Evolutionary conservation across 495 filamentous ascomycete genomes (phyloP), one percentile per base, ranked within the genome.

Genomic region (Xylaria scruposa): DNA sequence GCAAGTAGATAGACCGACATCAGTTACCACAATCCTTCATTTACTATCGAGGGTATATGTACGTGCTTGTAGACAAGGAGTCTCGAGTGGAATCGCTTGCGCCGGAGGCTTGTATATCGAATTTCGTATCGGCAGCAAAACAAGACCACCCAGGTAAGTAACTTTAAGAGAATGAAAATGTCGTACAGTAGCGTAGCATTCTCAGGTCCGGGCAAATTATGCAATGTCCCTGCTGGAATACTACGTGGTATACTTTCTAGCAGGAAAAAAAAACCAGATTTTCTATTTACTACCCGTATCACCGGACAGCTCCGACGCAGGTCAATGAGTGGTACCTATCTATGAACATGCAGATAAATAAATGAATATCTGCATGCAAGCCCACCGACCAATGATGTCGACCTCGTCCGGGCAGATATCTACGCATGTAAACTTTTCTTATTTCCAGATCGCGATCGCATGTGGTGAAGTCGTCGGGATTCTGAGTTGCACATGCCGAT

Each of bases 271-370:
- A 24, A 56, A 15, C 53, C 53, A 56, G 24, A 29, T 10, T 56
- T 56, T 56, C 26, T 56, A 54, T 54, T 31, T 10, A 49, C 8
- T 38, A 33, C 36, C 13, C 6, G 63, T 66, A n/a, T n/a, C 33
- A 53, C 63, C 46, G 63, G 63, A 66, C 46, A 53, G 63, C 29
- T 46, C 63, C 63, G 63, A 38, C 10, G 63, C 63, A 49, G 53
- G 13, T 56, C 29, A 4, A 56, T 56, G 29, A 31, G 53, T 56
- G 53, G 53, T 7, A 31, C 53, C 24, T 13, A 19, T 54, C 24
- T 31, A 29, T 31, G 53, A 13, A 13, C 17, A 29, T 56, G 53
- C 53, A 56, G 53, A 56, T 56, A 56, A 29, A 56, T 31, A 29
- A 31, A 56, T 31, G 17, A 31, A 29, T 26, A 3, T 53, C 49